Evolutionary conservation across 1,139 yeast genomes (phyloP).

Genomic region (Magnusiomyces suaveolens): DNA sequence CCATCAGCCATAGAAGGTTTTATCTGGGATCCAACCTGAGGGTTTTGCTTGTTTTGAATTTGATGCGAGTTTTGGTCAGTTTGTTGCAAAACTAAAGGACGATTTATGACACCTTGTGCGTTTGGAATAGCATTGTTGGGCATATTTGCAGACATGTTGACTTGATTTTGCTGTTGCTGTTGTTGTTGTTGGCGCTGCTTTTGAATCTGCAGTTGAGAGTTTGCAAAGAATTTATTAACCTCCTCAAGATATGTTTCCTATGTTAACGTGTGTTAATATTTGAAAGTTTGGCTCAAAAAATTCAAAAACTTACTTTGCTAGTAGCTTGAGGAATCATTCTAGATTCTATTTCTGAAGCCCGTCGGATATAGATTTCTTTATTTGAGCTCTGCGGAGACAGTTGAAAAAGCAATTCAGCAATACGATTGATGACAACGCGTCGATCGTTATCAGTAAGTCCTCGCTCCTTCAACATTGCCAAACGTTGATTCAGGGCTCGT

Average conservation of each 20-base stretch:
- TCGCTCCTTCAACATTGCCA: not conserved
- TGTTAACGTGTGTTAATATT: not conserved
- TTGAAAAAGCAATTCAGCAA: not conserved
- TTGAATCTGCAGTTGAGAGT: not conserved
- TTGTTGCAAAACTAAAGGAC: not conserved
- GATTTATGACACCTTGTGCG: not conserved
- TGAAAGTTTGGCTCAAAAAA: no score
- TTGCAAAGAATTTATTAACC: not conserved
- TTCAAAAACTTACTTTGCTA: not conserved
- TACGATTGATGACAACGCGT: not conserved
- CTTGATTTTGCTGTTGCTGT: conserved; percentile 1
- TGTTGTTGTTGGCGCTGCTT: not conserved
- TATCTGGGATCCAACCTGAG: not conserved
- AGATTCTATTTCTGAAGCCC: not conserved
- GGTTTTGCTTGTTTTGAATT: not conserved
- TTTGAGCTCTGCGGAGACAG: not conserved
- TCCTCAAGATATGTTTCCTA: not conserved
- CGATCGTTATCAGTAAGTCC: not conserved
- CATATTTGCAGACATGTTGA: not conserved
- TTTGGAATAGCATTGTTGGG: not conserved
- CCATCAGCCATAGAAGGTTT: not conserved
- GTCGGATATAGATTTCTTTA: not conserved
- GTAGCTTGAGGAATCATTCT: not conserved
- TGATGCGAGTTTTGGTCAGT: not conserved
- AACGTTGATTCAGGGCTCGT: not conserved